Conservation (phyloP, 805 yeast species). For the Yarrowia osloensis region DNA sequence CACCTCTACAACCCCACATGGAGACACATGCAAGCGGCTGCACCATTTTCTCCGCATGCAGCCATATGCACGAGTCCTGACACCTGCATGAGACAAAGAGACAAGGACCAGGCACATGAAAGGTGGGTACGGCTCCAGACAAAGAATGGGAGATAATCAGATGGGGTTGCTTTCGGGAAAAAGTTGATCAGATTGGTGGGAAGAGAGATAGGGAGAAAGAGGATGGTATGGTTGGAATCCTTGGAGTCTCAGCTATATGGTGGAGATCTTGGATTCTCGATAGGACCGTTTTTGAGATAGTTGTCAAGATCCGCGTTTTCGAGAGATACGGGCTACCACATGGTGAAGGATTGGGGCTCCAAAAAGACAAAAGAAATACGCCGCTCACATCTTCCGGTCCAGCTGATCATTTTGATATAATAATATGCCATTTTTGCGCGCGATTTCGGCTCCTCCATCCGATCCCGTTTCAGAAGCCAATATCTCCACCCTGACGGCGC, state of each 20-base stretch:
- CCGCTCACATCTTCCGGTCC: not conserved
- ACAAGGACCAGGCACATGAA: not conserved
- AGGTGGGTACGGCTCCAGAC: not conserved
- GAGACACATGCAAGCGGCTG: not conserved
- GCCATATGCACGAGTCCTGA: not conserved
- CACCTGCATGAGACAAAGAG: conserved; percentile 8
- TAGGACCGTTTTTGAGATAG: too few relatives aligned
- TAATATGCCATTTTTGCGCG: not conserved
- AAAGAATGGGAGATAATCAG: not conserved
- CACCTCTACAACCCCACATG: not conserved
- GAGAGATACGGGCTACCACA: too few relatives aligned
- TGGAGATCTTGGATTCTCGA: too few relatives aligned
- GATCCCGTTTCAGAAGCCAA: not conserved
- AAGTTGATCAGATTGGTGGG: too few relatives aligned
- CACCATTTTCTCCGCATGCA: too few relatives aligned
- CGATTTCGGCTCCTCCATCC: not conserved
- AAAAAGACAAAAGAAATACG: too few relatives aligned
- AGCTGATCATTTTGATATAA: not conserved
- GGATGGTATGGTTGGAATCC: too few relatives aligned
- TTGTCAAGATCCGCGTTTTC: too few relatives aligned
- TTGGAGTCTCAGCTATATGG: too few relatives aligned
- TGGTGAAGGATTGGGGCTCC: too few relatives aligned
- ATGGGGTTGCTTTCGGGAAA: not conserved
- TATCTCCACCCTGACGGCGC: not conserved
- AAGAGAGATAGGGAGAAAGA: too few relatives aligned